Base-by-base conservation (phyloP, 208 protist genomes). In the Spongospora subterranea region DNA sequence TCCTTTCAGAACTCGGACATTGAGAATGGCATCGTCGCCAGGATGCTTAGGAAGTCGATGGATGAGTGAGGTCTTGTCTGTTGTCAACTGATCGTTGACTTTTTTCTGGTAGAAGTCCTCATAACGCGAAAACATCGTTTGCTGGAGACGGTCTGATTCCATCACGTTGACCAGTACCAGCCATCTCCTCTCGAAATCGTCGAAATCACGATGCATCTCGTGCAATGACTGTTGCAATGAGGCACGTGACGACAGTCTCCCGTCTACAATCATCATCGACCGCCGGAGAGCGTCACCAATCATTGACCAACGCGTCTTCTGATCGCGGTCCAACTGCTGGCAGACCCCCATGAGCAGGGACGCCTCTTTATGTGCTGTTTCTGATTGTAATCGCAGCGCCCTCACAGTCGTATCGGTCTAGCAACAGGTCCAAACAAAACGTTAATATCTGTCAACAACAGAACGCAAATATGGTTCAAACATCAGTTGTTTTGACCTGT, bases 401-500 rank as follows among this genome's bases (percentile, higher is more conserved):
- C 71, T 6, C n/a, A 82, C 71, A 20, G 6, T 82, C 71, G 71
- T 82, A 82, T 82, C 71, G 13, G 71, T 82, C 71, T n/a, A n/a
- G n/a, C n/a, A n/a, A n/a, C n/a, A n/a, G n/a, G n/a, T n/a, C n/a
- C n/a, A n/a, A n/a, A n/a, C n/a, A n/a, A n/a, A n/a, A n/a, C n/a
- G n/a, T n/a, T n/a, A n/a, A n/a, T n/a, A n/a, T n/a, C n/a, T n/a
- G n/a, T n/a, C n/a, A n/a, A n/a, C n/a, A n/a, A n/a, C n/a, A n/a
- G n/a, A n/a, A n/a, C n/a, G n/a, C n/a, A n/a, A n/a, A n/a, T n/a
- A n/a, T n/a, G n/a, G n/a, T n/a, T n/a, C n/a, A n/a, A n/a, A n/a
- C n/a, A n/a, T n/a, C n/a, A n/a, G n/a, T n/a, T n/a, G n/a, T n/a
- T n/a, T n/a, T n/a, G n/a, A n/a, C n/a, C n/a, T n/a, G n/a, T n/a